These are phyloP conservation scores for Malus fusca DNA, from an alignment of 306 rosid species.

Conservation along the genomic window DNA sequence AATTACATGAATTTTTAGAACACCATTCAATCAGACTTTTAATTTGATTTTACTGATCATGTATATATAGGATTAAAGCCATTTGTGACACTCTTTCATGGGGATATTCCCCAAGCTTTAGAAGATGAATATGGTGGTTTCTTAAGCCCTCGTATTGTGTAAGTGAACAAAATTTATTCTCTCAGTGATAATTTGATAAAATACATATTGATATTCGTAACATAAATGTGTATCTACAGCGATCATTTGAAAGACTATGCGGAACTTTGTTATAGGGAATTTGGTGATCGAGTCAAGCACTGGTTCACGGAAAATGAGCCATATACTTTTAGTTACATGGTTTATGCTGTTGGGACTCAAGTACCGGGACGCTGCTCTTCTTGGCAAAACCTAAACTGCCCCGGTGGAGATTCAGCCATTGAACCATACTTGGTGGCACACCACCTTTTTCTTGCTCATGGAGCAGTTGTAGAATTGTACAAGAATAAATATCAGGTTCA, in stretches of 20 bases:
- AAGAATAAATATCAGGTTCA: background rate
- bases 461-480: background rate
- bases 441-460: background rate
- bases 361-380: background rate
- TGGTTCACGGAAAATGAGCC: background rate
- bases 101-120: background rate
- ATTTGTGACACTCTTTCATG: background rate
- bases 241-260: background rate
- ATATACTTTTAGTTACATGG: background rate
- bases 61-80: background rate
- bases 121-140: background rate
- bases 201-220: too few species aligned
- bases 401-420: background rate
- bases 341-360: background rate
- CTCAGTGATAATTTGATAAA: too few species aligned
- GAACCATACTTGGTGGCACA: background rate
- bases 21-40: background rate
- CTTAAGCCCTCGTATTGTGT: background rate
- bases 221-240: background rate
- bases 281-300: background rate
- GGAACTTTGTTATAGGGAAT: background rate
- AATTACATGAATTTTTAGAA: too few species aligned
- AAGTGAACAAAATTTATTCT: background rate
- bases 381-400: background rate
- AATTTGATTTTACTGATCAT: too few species aligned